Evolutionary conservation across 176 grass and related monocot genomes (phyloP).

Genomic region (Puccinellia tenuiflora): DNA sequence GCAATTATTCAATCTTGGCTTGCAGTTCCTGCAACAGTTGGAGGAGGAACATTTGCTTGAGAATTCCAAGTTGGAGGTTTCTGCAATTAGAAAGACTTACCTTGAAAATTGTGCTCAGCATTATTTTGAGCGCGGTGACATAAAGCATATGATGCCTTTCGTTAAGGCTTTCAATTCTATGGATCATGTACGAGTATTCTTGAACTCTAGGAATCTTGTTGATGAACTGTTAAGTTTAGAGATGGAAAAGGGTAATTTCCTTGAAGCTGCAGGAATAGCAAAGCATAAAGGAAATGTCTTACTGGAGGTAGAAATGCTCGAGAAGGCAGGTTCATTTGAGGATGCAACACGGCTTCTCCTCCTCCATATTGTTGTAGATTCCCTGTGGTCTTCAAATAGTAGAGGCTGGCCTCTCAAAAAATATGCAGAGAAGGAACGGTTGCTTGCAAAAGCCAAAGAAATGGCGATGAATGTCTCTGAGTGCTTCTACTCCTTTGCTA

Average conservation of each 20-base stretch:
- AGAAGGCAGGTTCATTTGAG: constrained; percentile 50
- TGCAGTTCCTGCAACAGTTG: constrained; percentile 46
- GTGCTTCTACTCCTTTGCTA: constrained; percentile 37
- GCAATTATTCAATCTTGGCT: constrained; percentile 37
- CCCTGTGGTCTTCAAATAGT: constrained; percentile 54
- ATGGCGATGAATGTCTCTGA: constrained; percentile 35
- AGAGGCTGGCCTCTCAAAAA: constrained; percentile 63
- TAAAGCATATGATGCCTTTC: constrained; percentile 57
- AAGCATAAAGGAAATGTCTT: constrained; percentile 46
- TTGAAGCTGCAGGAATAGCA: constrained; percentile 57
- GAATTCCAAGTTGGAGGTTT: constrained; percentile 9
- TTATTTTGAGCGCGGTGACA: constrained; percentile 39
- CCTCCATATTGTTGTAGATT: constrained; percentile 34
- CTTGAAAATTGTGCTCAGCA: constrained; percentile 45
- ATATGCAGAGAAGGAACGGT: constrained; percentile 40
- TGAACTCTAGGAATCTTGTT: constrained; percentile 40
- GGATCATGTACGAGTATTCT: constrained; percentile 39
- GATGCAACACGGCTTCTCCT: constrained; percentile 46
- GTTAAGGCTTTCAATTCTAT: constrained; percentile 59
- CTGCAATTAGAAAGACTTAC: constrained; percentile 32
- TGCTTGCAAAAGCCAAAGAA: constrained; percentile 45
- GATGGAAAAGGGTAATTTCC: constrained; percentile 64
- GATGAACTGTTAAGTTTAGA: constrained; percentile 66
- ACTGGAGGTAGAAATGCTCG: constrained; percentile 54
- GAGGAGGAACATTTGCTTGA: constrained; percentile 28